Percentiles rank a stretch among this genome's conserved stretches.
These are phyloP conservation scores for Veloporphyrellus conicus DNA, from an alignment of 1,284 basidiomycete species.

Conservation along the genomic window DNA sequence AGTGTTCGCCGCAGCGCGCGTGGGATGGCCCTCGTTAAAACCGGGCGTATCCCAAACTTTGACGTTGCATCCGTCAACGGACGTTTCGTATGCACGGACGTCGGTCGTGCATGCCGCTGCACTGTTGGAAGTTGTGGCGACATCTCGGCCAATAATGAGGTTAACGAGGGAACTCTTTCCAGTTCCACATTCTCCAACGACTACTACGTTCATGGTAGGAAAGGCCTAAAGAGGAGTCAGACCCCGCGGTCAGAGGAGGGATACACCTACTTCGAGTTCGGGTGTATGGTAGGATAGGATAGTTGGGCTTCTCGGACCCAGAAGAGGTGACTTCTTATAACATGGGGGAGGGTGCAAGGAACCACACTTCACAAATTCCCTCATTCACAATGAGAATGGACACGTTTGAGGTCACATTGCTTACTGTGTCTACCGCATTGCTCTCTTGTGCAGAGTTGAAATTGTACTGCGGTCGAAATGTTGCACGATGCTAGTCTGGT, in stretches of 20 bases:
- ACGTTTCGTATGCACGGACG: constrained; percentile 5
- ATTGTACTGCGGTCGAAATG: constrained; percentile 4
- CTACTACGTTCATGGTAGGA: constrained; percentile 17
- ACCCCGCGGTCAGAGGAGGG: background rate
- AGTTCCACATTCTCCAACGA: constrained; percentile 22
- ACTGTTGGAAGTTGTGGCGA: constrained; percentile 18
- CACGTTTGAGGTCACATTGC: background rate
- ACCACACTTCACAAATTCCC: background rate
- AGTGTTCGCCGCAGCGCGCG: background rate
- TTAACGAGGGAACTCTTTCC: constrained; percentile 28
- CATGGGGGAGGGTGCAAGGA: background rate
- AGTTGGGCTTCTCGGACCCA: background rate
- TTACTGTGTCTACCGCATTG: background rate
- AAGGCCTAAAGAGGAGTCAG: constrained; percentile 4
- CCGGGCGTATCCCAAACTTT: constrained; percentile 23
- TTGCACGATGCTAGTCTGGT: too few species aligned
- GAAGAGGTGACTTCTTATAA: constrained; percentile 12
- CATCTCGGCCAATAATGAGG: constrained; percentile 12
- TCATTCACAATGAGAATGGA: background rate
- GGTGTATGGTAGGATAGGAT: background rate
- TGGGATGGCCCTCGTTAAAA: constrained; percentile 12
- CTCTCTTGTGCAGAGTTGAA: constrained; percentile 9
- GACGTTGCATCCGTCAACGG: constrained; percentile 11
- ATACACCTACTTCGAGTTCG: constrained; percentile 3
- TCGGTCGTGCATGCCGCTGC: constrained; percentile 15